These are phyloP conservation scores for Pythium scleroteichum DNA, from an alignment of 352 stramenopile genomes.

Conservation along the genomic window DNA sequence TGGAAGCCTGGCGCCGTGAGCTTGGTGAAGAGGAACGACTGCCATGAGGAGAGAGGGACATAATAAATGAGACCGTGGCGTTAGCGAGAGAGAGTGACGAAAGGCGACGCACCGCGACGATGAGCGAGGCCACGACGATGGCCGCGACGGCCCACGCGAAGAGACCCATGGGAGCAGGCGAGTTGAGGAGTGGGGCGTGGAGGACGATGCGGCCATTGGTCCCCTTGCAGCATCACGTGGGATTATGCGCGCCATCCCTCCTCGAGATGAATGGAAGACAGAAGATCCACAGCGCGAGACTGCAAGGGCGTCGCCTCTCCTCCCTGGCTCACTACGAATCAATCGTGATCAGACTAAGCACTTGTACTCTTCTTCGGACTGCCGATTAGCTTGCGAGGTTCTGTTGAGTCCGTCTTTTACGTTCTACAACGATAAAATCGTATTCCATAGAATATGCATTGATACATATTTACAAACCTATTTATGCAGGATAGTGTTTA, in stretches of 20 bases:
- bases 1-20: constrained; percentile 56
- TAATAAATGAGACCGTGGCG: neutral
- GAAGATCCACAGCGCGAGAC: neutral
- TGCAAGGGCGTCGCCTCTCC: neutral
- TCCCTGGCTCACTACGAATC: too few relatives aligned
- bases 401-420: too few relatives aligned
- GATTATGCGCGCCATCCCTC: too few relatives aligned
- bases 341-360: too few relatives aligned
- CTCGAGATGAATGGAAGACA: neutral
- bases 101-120: neutral
- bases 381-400: too few relatives aligned
- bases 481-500: too few relatives aligned
- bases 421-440: too few relatives aligned
- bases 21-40: constrained; percentile 65
- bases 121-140: constrained; percentile 12
- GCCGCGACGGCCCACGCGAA: constrained; percentile 8
- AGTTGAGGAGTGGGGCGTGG: neutral
- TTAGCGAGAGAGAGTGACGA: neutral
- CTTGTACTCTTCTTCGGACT: too few relatives aligned
- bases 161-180: neutral
- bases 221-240: too few relatives aligned
- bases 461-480: too few relatives aligned
- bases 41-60: neutral
- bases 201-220: too few relatives aligned
- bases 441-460: too few relatives aligned